Evolutionary conservation across 164 flowering plant species (phyloP), one percentile per base, ranked within the genome.

Genomic region (Cinnamomum chago): DNA sequence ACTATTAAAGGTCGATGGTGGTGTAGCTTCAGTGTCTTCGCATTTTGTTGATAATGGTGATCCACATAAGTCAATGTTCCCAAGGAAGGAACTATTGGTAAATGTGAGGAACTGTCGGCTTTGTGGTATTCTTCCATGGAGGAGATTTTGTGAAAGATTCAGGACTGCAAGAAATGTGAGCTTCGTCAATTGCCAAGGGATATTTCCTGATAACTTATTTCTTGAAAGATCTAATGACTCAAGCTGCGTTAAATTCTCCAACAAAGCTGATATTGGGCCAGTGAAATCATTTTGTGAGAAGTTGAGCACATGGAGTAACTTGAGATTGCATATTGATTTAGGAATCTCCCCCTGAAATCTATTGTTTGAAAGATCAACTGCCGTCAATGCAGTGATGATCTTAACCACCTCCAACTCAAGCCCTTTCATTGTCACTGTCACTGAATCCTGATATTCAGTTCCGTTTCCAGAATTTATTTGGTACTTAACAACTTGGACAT

Each of bases 171-270:
- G 74, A 15, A 62, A 62, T 62, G 28, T 62, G 0, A 62, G 28
- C 24, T 22, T 62, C 23, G 65, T 7, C 12, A 62, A 1, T 2
- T 62, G 65, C 65, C 25, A 3, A 0, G 65, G 65, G 1, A 62
- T 62, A 1, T 62, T 13, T 11, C 65, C 65, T n/a, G 28, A 62
- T 0, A 62, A 22, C 7, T 62, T 23, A 3, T 62, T 62, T 20
- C 25, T 17, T 23, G 65, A 71, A 24, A 71, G 73, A n/a, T 52
- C 62, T n/a, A 71, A 71, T 18, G 73, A 71, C 20, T 71, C 73
- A 0, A 71, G 30, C 17, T 27, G 9, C 5, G 10, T 3, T 7
- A 71, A 9, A 17, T 52, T n/a, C 11, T 18, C 73, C 35, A 71
- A 3, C 2, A 66, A 52, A 9, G 25, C n/a, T 17, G 73, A 17